Base-by-base conservation (phyloP, 768 basidiomycete genomes). In the Mycena alexandri region DNA sequence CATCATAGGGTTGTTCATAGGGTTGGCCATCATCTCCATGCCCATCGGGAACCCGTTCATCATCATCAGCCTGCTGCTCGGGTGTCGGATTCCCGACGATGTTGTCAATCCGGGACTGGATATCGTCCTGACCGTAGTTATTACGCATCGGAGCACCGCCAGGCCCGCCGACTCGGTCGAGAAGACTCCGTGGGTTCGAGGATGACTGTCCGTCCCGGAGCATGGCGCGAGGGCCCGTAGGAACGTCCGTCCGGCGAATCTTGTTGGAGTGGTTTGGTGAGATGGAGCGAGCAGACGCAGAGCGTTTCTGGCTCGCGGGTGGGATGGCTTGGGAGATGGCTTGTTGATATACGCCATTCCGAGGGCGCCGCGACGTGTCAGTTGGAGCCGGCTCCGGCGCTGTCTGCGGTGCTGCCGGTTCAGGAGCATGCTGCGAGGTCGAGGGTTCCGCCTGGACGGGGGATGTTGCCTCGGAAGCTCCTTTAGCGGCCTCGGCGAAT, bases 181-280 rank as follows among this genome's bases (percentile, higher is more conserved):
- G 79, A 48, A 97, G 83, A 78, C 93, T 94, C 64, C 90, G 85
- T 73, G 67, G 38, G 72, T 70, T 48, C 73, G 70, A 64, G n/a
- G 16, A 36, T 29, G 48, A 68, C 77, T 75, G 69, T 75, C 71
- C 80, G 41, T 83, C 83, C 58, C 83, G 82, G 53, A 83, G 81
- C 93, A 96, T 95, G 2, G 93, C 94, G 57, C 95, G 87, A 21
- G 95, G 95, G 24, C 92, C 94, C 3, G 91, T 92, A 1, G 95
- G 95, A 1, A 93, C 80, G 69, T 94, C 93, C 33, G 85, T 90
- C 67, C 92, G 87, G 69, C 93, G 85, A 14, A 87, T 79, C 77
- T 95, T 95, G 72, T 87, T 88, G 7, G 91, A 89, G 53, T 88
- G 87, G 61, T 78, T 81, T 16, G 87, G 88, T 11, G 89, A 88